Evolutionary conservation across 495 filamentous ascomycete species (phyloP).

Genomic region (Letharia columbiana): DNA sequence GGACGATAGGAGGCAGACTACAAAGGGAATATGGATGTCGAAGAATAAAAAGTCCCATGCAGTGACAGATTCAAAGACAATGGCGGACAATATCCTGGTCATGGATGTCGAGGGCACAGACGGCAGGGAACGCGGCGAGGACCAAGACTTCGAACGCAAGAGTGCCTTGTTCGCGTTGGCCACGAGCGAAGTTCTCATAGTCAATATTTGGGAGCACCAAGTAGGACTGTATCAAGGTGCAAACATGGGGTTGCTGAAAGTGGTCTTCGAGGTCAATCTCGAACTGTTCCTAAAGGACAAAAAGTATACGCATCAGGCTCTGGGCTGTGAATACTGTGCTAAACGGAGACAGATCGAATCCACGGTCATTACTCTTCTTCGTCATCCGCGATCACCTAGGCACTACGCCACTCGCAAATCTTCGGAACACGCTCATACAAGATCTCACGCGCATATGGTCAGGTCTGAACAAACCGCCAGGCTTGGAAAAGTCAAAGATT

Average conservation of each 20-base stretch:
- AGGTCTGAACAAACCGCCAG: constrained; percentile 79
- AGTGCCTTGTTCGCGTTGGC: constrained; percentile 93
- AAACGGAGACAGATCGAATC: constrained; percentile 56
- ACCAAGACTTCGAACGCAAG: constrained; percentile 98
- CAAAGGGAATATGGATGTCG: constrained; percentile 98
- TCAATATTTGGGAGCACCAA: constrained; percentile 99
- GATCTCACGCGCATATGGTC: constrained; percentile 89
- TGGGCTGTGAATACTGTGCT: constrained; percentile 17
- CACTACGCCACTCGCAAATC: constrained; percentile 75
- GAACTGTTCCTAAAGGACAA: constrained; percentile 92
- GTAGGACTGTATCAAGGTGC: constrained; percentile 96
- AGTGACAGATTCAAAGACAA: constrained; percentile 38
- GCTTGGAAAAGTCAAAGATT: constrained; percentile 79
- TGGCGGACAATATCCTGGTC: constrained; percentile 96
- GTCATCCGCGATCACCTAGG: constrained; percentile 96
- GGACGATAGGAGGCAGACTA: constrained; percentile 81
- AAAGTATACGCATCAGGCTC: constrained; percentile 50
- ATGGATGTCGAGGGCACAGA: constrained; percentile 99
- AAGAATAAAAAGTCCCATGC: constrained; percentile 62
- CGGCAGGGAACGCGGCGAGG: constrained; percentile 90
- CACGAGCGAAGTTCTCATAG: constrained; percentile 94
- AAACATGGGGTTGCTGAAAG: constrained; percentile 97
- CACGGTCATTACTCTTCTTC: constrained; percentile 91
- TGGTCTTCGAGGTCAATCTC: constrained; percentile 96
- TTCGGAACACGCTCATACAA: constrained; percentile 81